These are phyloP conservation scores for Chamaenerion angustifolium DNA, from an alignment of 345 rosid species.

Conservation along the genomic window DNA sequence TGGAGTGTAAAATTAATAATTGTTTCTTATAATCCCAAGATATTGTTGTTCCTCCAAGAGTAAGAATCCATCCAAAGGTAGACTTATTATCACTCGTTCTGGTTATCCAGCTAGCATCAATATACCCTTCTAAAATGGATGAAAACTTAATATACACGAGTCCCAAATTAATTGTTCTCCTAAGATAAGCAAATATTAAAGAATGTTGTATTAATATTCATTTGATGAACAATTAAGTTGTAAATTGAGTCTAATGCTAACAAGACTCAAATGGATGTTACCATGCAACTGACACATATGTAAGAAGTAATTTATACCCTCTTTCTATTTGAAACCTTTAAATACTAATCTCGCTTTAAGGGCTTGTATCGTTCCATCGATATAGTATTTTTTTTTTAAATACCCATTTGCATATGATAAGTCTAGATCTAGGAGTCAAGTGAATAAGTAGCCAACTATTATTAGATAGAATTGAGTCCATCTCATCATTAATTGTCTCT, in stretches of 20 bases:
- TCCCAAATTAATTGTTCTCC: background rate
- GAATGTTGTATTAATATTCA: too few relatives aligned
- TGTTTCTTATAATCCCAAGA: background rate
- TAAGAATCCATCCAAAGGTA: background rate
- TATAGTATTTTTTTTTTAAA: too few relatives aligned
- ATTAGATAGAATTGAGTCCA: slow-evolving; percentile 3
- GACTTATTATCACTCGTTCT: too few relatives aligned
- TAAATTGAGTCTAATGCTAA: slow-evolving; percentile 4
- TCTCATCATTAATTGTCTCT: slow-evolving; percentile 9
- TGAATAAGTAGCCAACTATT: too few relatives aligned
- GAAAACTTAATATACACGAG: too few relatives aligned
- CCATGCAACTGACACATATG: slow-evolving; percentile 1
- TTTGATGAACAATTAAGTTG: too few relatives aligned
- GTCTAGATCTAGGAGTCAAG: too few relatives aligned
- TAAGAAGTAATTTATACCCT: slow-evolving; percentile 3
- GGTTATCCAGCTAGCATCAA: too few relatives aligned
- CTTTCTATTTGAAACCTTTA: slow-evolving; percentile 1
- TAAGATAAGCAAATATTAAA: background rate
- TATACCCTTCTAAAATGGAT: too few relatives aligned
- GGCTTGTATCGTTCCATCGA: background rate
- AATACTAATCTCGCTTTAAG: slow-evolving; percentile 4
- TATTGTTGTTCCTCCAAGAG: background rate
- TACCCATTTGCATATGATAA: too few relatives aligned
- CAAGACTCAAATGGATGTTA: background rate
- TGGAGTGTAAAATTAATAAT: too few relatives aligned